Base-by-base conservation (phyloP, 495 filamentous ascomycete genomes). In the Hamigera avellanea region DNA sequence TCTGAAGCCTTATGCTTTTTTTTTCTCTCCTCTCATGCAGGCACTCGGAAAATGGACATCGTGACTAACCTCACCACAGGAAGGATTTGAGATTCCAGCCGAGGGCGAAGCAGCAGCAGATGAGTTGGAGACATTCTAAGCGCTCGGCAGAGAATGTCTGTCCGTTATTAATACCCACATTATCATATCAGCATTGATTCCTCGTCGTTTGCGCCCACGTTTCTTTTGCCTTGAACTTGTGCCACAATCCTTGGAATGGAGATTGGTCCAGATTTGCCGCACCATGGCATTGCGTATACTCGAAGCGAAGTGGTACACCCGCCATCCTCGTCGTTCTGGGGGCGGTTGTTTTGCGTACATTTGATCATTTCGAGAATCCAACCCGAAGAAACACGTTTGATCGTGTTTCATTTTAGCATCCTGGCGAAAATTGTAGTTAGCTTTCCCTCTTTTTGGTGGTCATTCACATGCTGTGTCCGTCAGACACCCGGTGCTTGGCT, bases 81-180 rank as follows among this genome's bases (percentile, higher is more conserved):
- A 72, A 42, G 67, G 67, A 45, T 72, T 72, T 40, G 68, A 72
- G 53, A 72, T 72, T 38, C 63, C 63, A 0, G 55, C 54, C 6
- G 64, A 57, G 23, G 55, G 45, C 19, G 64, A 55, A 26, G 57
- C 45, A 39, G 54, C 32, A 35, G 48, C 36, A 33, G 61, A 67
- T 19, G 67, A 73, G 25, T 54, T 69, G 43, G 68, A 72, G 53
- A 72, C 68, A 13, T 72, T 72, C 40, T 72, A 51, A 55, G 41
- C 32, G 25, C 26, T 32, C 30, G 26, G n/a, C n/a, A n/a, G n/a
- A n/a, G n/a, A n/a, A n/a, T n/a, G n/a, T 18, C 34, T 43, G 39
- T 44, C 38, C 41, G 33, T 37, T 49, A 44, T 42, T 45, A 49
- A 53, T 49, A 53, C 42, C 41, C 43, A 35, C n/a, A 12, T 13